A percentile compares a stretch with the other conserved stretches of the same genome.
Conservation (phyloP, 164 flowering plant genomes). For the Chimonanthus salicifolius region DNA sequence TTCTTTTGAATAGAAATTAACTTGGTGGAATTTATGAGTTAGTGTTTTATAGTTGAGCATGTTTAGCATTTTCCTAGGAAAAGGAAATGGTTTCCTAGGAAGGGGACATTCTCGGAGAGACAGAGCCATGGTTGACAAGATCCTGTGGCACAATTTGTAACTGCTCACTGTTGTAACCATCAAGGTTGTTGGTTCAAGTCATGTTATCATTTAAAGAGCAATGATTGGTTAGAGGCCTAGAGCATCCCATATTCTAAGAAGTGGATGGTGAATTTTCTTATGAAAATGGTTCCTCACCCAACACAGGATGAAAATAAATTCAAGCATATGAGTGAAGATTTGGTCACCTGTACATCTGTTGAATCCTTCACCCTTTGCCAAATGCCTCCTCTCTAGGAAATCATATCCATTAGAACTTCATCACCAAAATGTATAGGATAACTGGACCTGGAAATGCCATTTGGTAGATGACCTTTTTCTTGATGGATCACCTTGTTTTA, state of each 20-base stretch:
- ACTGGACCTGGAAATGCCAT: background rate
- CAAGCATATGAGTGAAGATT: background rate
- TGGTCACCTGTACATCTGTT: background rate
- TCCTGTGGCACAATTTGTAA: too few relatives aligned
- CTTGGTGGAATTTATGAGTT: too few relatives aligned
- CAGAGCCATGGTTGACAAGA: too few relatives aligned
- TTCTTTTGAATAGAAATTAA: too few relatives aligned
- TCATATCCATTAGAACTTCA: background rate
- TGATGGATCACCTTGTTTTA: background rate
- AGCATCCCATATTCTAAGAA: background rate
- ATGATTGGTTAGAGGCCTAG: background rate
- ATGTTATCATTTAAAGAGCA: background rate
- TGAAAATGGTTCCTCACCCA: too few relatives aligned
- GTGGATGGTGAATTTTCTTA: background rate
- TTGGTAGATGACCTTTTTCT: background rate
- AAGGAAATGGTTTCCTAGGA: background rate
- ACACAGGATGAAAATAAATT: too few relatives aligned
- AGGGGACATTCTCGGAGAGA: background rate
- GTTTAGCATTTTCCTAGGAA: background rate
- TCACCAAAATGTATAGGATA: background rate
- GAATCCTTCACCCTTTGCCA: background rate
- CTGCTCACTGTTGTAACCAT: background rate
- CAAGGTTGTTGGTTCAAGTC: background rate
- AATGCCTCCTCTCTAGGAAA: background rate
- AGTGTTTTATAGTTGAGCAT: background rate